phyloP scores from a whole-genome alignment of 441 rosid genomes.

The Erodium chrysanthum region DNA sequence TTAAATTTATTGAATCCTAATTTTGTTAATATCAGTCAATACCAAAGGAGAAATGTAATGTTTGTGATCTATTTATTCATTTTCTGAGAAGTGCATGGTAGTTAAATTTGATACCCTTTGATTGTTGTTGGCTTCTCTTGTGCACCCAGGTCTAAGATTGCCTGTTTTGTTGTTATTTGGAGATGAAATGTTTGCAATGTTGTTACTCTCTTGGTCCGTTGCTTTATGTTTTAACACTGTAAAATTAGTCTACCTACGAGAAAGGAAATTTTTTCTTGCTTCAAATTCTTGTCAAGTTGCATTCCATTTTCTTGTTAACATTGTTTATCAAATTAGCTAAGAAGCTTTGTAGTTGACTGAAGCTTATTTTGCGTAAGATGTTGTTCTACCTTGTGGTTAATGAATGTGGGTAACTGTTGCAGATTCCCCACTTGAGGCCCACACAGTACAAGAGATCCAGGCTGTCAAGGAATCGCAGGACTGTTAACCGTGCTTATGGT shows the following conservation, averaged over 20 bases:
- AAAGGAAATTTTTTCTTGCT: neutral
- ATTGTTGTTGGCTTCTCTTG: neutral
- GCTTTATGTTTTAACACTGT: neutral
- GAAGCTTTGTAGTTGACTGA: neutral
- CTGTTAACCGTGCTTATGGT: constrained; percentile 18
- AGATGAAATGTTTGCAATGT: neutral
- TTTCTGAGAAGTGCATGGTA: neutral
- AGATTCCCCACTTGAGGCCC: constrained; percentile 8
- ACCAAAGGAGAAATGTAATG: neutral
- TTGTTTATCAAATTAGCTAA: neutral
- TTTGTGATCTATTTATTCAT: neutral
- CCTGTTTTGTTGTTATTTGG: neutral
- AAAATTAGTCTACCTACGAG: neutral
- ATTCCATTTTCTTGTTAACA: neutral
- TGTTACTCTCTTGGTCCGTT: neutral
- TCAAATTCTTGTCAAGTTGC: neutral
- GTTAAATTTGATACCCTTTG: neutral
- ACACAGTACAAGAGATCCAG: constrained; percentile 16
- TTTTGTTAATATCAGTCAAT: neutral
- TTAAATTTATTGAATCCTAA: neutral
- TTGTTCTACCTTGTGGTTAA: neutral
- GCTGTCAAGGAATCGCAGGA: constrained; percentile 15
- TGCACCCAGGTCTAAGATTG: neutral
- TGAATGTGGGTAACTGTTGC: neutral
- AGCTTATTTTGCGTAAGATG: neutral